Percentiles rank a stretch among this genome's conserved stretches.
These are phyloP conservation scores for Xylaria telfairii DNA, from an alignment of 495 filamentous ascomycete species.

Conservation along the genomic window DNA sequence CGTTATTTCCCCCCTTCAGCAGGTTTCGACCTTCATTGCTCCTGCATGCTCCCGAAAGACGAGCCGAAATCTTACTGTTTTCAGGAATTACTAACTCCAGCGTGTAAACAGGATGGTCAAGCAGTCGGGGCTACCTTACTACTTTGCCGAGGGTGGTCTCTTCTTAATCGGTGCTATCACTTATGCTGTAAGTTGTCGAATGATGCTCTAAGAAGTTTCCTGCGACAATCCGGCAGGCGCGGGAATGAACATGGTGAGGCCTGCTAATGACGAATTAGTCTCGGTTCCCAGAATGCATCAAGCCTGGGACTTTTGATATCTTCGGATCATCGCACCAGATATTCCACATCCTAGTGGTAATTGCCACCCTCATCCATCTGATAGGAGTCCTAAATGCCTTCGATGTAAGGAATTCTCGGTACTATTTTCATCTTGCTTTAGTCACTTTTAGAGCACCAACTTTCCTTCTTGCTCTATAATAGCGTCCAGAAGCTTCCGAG, in stretches of 20 bases:
- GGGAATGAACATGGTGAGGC: conserved; percentile 21
- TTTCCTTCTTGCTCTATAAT: no score
- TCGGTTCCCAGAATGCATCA: conserved; percentile 46
- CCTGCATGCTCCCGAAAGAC: no score
- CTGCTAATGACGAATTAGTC: conserved; percentile 33
- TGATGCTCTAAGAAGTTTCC: background rate
- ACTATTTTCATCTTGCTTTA: no score
- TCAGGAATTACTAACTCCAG: no score
- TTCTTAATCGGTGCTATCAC: conserved; percentile 47
- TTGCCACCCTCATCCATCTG: conserved; percentile 64
- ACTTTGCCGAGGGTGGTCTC: conserved; percentile 44
- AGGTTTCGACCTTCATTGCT: no score
- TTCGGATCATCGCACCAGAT: conserved; percentile 69
- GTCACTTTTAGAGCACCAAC: no score
- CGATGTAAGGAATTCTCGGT: no score
- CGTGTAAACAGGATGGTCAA: no score
- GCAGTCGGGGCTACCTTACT: conserved; percentile 54
- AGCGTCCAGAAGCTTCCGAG: no score
- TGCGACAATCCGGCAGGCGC: background rate
- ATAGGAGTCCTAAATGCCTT: conserved; percentile 63
- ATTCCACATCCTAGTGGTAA: conserved; percentile 69
- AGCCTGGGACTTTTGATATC: conserved; percentile 62
- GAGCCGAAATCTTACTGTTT: no score
- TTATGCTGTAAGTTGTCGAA: conserved; percentile 49
- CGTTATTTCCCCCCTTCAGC: no score